Percentiles rank a stretch among this genome's conserved stretches.
phyloP scores from a whole-genome alignment of 2,329 filamentous ascomycete species.

The Verticillium zaregamsianum region DNA sequence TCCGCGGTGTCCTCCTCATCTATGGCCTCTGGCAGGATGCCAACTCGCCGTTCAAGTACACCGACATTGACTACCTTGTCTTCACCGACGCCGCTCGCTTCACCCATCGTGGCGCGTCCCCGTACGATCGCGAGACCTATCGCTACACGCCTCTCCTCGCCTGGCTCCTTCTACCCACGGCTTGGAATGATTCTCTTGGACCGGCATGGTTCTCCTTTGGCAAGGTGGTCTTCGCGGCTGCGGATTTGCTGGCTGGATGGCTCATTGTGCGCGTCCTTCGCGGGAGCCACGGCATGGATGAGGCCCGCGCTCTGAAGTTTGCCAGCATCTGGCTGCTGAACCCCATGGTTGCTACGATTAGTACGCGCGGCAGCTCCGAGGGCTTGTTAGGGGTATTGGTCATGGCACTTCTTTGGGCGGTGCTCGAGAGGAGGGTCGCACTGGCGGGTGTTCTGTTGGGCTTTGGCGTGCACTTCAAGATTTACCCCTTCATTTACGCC shows the following conservation, averaged over 20 bases:
- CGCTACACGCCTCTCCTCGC: slow-evolving; percentile 93
- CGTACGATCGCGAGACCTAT: slow-evolving; percentile 90
- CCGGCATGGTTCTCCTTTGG: slow-evolving; percentile 71
- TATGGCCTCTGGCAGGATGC: slow-evolving; percentile 94
- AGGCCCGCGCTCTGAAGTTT: slow-evolving; percentile 62
- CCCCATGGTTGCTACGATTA: slow-evolving; percentile 97
- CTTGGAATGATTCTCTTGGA: slow-evolving; percentile 40
- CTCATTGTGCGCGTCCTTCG: slow-evolving; percentile 52
- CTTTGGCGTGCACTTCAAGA: slow-evolving; percentile 91
- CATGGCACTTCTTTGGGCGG: slow-evolving; percentile 78
- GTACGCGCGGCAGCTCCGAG: slow-evolving; percentile 90
- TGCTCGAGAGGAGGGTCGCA: slow-evolving; percentile 54
- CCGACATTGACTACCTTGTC: slow-evolving; percentile 97
- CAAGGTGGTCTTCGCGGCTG: slow-evolving; percentile 78
- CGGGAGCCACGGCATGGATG: slow-evolving; percentile 39
- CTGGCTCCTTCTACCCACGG: slow-evolving; percentile 83
- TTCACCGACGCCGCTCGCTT: slow-evolving; percentile 93
- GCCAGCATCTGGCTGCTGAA: slow-evolving; percentile 91
- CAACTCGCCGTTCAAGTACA: slow-evolving; percentile 91
- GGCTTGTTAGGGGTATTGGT: slow-evolving; percentile 84
- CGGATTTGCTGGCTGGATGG: slow-evolving; percentile 82
- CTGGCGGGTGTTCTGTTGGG: slow-evolving; percentile 75
- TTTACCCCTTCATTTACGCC: slow-evolving; percentile 96
- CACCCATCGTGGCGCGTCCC: slow-evolving; percentile 61
- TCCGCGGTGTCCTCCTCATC: slow-evolving; percentile 71